Base-by-base conservation (phyloP, 1,139 yeast species). In the Meyerozyma smithsonii region DNA sequence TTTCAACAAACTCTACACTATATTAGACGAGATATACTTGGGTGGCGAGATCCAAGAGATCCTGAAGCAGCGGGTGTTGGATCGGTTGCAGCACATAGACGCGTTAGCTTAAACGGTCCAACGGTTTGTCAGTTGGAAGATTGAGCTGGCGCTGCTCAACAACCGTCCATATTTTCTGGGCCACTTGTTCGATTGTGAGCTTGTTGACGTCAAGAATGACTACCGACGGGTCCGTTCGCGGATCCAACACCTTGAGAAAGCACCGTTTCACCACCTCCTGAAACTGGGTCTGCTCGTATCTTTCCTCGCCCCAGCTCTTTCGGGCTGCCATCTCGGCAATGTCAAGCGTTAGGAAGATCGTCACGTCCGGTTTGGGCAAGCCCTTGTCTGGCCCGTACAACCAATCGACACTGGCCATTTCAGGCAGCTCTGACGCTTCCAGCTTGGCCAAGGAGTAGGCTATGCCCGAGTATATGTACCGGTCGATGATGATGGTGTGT, bases 401-500 rank as follows among this genome's bases (percentile, higher is more conserved):
- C 98, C 98, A 94, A 8, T 77, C 68, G 28, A 72, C 55, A 46
- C 76, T 77, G 52, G 83, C 62, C 58, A 67, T 55, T 39, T 60
- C 59, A 0, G 83, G 81, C n/a, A 26, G 36, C 7, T 39, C 11
- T 4, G 44, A 28, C 19, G 41, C 34, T 18, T 45, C 43, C 49
- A 50, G 51, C 58, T 92, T 90, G n/a, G 97, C 96, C 4, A 86
- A 69, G 0, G 96, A 83, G 56, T 90, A 94, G 4, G 97, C 96
- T 12, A 89, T 78, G 0, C 99, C 98, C 0, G 97, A 88, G 56
- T 86, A 92, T 5, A 86, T 84, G 56, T 92, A 94, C 46, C 99
- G 67, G 57, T 94, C 99, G 44, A 89, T 59, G 0, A 94, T 71
- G 1, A 92, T 74, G 39, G 72, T 70, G 6, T 58, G 56, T 0